Evolutionary conservation across 257 asterid genomes (phyloP).

Genomic region (Nicotiana tomentosiformis): DNA sequence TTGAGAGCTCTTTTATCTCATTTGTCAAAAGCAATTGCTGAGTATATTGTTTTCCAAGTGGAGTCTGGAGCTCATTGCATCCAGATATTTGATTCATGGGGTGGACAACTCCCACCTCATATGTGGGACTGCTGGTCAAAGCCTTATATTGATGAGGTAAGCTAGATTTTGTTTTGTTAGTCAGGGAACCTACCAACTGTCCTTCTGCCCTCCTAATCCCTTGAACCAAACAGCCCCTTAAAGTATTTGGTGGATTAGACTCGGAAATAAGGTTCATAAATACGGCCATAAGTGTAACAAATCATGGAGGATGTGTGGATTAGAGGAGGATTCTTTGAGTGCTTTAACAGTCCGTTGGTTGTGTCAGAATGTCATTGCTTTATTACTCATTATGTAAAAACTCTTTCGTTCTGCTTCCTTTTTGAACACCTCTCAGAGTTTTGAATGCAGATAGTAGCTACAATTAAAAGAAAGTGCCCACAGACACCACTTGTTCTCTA

Average conservation of each 20-base stretch:
- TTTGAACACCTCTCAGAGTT: constrained; percentile 20
- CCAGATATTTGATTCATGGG: constrained; percentile 96
- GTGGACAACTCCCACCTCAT: constrained; percentile 48
- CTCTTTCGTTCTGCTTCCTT: constrained; percentile 3
- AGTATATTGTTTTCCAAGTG: constrained; percentile 64
- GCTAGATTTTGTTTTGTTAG: constrained; percentile 15
- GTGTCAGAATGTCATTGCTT: background rate
- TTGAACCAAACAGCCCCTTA: background rate
- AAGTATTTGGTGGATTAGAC: background rate
- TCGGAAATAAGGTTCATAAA: background rate
- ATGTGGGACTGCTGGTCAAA: constrained; percentile 94
- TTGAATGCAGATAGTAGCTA: constrained; percentile 58
- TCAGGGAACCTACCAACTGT: background rate
- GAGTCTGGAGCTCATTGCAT: constrained; percentile 94
- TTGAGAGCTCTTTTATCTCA: constrained; percentile 75
- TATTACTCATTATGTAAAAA: background rate
- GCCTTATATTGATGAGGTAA: constrained; percentile 87
- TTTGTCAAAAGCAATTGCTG: constrained; percentile 52
- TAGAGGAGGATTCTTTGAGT: background rate
- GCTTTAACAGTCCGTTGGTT: background rate
- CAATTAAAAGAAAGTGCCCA: constrained; percentile 71
- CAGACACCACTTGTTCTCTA: constrained; percentile 84
- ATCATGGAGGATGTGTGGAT: constrained; percentile 15
- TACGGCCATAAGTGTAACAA: constrained; percentile 15
- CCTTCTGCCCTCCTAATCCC: background rate